Conservation (phyloP, 768 basidiomycete species). For the Mycena vitilis region DNA sequence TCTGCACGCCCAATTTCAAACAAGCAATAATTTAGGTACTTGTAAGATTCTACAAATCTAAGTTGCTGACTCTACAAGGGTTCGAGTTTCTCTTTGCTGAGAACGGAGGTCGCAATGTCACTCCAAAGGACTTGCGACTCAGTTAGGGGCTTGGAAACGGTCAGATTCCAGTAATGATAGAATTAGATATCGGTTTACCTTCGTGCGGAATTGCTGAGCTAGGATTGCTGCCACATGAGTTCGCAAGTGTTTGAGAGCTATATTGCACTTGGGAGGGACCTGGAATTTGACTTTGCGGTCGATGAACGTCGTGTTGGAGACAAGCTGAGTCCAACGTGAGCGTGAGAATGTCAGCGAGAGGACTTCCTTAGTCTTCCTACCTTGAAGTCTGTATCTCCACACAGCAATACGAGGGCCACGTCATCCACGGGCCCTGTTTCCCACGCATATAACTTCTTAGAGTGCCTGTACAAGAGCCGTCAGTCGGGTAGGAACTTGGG, state of each 20-base stretch:
- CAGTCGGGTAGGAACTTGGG: not conserved
- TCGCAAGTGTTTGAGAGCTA: conserved; percentile 87
- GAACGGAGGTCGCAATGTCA: conserved; percentile 70
- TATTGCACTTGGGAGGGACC: conserved; percentile 73
- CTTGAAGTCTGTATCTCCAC: conserved; percentile 93
- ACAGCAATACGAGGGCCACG: conserved; percentile 81
- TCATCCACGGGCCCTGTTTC: conserved; percentile 93
- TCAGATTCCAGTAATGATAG: not conserved
- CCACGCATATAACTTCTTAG: conserved; percentile 93
- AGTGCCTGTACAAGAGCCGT: conserved; percentile 73
- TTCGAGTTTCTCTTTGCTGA: conserved; percentile 62
- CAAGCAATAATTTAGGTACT: conserved; percentile 8
- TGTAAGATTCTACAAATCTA: conserved; percentile 13
- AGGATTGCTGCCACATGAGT: conserved; percentile 68
- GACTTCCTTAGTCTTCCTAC: conserved; percentile 50
- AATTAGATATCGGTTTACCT: not conserved
- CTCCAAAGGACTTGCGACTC: conserved; percentile 78
- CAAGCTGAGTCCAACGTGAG: conserved; percentile 58
- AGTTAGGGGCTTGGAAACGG: conserved; percentile 52
- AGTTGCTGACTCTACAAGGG: conserved; percentile 31
- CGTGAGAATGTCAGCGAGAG: not conserved
- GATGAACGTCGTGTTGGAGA: conserved; percentile 76
- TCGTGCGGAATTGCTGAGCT: conserved; percentile 74
- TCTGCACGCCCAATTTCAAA: not conserved
- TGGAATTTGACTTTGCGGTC: conserved; percentile 89